phyloP scores from a whole-genome alignment of 495 filamentous ascomycete genomes.

The Lasiosphaeris hirsuta region DNA sequence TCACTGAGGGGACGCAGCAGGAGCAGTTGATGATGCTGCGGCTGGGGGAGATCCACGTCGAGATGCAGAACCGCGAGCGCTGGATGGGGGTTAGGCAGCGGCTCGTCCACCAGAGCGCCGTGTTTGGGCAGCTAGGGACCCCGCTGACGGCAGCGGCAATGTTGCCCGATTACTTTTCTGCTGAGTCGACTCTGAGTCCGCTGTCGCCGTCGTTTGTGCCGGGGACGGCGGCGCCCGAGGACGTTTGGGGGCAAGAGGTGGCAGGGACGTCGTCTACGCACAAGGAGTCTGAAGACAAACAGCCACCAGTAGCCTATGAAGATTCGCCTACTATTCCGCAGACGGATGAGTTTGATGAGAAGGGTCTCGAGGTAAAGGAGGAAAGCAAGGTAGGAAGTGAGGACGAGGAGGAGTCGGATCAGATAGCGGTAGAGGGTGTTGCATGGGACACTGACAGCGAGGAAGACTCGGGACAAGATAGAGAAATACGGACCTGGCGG shows the following conservation, averaged over 20 bases:
- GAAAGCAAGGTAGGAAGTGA: not conserved
- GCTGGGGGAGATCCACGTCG: constrained; percentile 42
- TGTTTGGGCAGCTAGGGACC: not conserved
- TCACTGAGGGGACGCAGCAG: constrained; percentile 37
- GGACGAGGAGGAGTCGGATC: not conserved
- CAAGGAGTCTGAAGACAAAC: no score
- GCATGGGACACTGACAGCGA: not conserved
- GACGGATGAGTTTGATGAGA: not conserved
- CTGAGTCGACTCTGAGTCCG: constrained; percentile 6
- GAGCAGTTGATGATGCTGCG: constrained; percentile 38
- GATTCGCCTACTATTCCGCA: no score
- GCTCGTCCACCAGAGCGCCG: not conserved
- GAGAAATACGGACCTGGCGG: not conserved
- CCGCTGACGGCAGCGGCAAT: not conserved
- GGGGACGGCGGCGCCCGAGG: not conserved
- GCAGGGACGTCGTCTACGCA: not conserved
- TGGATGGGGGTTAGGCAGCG: constrained; percentile 15
- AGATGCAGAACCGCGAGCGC: constrained; percentile 39
- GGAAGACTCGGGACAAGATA: not conserved
- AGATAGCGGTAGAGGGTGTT: not conserved
- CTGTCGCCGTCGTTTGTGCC: constrained; percentile 7
- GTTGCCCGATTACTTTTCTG: not conserved
- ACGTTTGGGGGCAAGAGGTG: no score
- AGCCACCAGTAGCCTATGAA: no score
- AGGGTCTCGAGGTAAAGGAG: not conserved